Conservation (phyloP, 2,329 filamentous ascomycete species). For the Aspergillus pseudonomiae region DNA sequence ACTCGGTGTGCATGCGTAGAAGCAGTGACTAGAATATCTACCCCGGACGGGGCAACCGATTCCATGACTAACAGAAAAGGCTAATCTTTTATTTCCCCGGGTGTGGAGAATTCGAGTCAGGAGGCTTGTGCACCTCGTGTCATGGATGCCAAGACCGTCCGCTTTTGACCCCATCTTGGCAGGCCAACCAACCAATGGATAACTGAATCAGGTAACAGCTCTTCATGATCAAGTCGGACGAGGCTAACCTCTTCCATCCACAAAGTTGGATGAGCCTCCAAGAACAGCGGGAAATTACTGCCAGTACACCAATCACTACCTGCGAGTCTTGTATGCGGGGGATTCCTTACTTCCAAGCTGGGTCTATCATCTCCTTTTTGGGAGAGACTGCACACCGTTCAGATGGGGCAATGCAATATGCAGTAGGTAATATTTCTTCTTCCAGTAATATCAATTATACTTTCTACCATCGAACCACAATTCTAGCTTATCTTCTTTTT, state of each 20-base stretch:
- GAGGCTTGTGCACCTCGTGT: background rate
- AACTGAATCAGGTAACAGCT: background rate
- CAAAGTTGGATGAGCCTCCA: background rate
- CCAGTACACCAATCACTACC: background rate
- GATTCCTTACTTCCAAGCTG: background rate
- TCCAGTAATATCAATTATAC: background rate
- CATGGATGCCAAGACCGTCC: conserved; percentile 6
- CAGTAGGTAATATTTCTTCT: background rate
- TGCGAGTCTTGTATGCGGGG: background rate
- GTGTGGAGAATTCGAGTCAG: background rate
- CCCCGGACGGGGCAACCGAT: background rate
- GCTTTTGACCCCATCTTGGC: background rate
- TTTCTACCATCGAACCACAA: background rate
- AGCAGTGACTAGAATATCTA: background rate
- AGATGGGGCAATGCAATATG: background rate
- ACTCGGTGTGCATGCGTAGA: no score
- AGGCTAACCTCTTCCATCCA: background rate
- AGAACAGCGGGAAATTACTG: background rate
- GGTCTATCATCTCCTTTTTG: background rate
- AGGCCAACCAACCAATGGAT: background rate
- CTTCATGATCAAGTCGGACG: background rate
- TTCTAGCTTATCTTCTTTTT: background rate
- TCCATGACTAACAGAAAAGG: conserved; percentile 13
- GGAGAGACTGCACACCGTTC: background rate
- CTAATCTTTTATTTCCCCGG: conserved; percentile 6